Percentiles rank a stretch among this genome's conserved stretches.
Evolutionary conservation across 208 protist species (phyloP).

Genomic region (Trypanosomatidae sp.): DNA sequence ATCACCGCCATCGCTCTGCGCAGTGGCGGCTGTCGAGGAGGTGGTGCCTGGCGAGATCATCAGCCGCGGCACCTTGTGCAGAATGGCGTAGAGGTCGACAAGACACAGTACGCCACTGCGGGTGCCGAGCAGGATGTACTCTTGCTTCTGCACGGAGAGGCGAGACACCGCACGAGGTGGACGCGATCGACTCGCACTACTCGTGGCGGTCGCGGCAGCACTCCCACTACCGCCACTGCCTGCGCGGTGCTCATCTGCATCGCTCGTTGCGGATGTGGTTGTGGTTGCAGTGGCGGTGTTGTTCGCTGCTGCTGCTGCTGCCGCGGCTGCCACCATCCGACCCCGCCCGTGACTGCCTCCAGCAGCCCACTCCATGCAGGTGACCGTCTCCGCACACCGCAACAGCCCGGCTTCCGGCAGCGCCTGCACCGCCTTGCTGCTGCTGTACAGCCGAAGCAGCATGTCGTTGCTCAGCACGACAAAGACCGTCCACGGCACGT

Average conservation of each 20-base stretch:
- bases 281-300: slow-evolving; percentile 1
- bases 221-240: background rate
- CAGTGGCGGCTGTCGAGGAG: slow-evolving; percentile 1
- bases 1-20: background rate
- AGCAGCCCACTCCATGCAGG: slow-evolving; percentile 61
- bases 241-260: background rate
- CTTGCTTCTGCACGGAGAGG: slow-evolving; percentile 22
- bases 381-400: slow-evolving; percentile 51
- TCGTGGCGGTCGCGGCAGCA: background rate
- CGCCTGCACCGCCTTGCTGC: slow-evolving; percentile 50
- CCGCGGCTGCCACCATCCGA: no score
- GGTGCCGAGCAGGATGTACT: slow-evolving; percentile 53
- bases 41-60: no score
- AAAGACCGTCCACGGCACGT: slow-evolving; percentile 42
- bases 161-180: background rate
- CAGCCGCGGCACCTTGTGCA: slow-evolving; percentile 35
- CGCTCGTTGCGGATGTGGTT: background rate
- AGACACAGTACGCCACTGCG: slow-evolving; percentile 32
- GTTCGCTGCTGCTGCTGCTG: slow-evolving; percentile 12
- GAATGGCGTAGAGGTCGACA: slow-evolving; percentile 32
- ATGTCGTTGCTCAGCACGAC: slow-evolving; percentile 62
- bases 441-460: slow-evolving; percentile 63
- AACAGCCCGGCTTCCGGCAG: slow-evolving; percentile 57
- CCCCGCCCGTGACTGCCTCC: slow-evolving; percentile 24
- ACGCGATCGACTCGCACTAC: background rate